Evolutionary conservation across 116 monocot genomes (phyloP).

Genomic region (Trichopus zeylanicus): DNA sequence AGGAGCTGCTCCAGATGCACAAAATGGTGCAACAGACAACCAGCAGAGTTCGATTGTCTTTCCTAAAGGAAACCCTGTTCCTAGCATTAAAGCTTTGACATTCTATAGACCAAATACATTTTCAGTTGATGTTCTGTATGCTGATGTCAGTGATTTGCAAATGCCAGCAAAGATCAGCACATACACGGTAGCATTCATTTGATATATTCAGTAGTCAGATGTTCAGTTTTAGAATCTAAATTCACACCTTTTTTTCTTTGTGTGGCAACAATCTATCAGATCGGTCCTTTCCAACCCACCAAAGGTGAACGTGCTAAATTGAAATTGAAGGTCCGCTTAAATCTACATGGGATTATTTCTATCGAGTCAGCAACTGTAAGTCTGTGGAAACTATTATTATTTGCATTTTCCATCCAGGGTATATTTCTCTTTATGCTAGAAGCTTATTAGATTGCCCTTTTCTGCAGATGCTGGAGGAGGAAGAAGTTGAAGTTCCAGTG

Average conservation of each 20-base stretch:
- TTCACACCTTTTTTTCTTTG: background rate
- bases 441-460: background rate
- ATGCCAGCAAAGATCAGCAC: constrained; percentile 60
- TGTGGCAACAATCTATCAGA: constrained; percentile 24
- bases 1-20: constrained; percentile 27
- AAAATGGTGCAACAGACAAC: constrained; percentile 26
- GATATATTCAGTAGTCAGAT: background rate
- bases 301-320: constrained; percentile 62
- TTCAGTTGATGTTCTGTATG: constrained; percentile 62
- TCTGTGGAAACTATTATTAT: background rate
- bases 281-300: constrained; percentile 80
- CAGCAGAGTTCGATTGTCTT: constrained; percentile 63
- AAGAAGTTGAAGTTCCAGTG: constrained; percentile 71
- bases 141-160: constrained; percentile 27
- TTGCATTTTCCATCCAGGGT: background rate
- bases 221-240: background rate
- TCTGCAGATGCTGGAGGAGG: constrained; percentile 85
- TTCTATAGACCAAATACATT: constrained; percentile 63
- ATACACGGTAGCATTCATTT: constrained; percentile 40
- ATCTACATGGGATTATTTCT: constrained; percentile 87
- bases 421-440: too few relatives aligned
- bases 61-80: constrained; percentile 75
- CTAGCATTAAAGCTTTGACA: constrained; percentile 63
- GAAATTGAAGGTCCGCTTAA: constrained; percentile 80
- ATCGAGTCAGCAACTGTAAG: constrained; percentile 79